Conservation (phyloP, 352 stramenopile genomes). For the Pythium pectinolyticum region DNA sequence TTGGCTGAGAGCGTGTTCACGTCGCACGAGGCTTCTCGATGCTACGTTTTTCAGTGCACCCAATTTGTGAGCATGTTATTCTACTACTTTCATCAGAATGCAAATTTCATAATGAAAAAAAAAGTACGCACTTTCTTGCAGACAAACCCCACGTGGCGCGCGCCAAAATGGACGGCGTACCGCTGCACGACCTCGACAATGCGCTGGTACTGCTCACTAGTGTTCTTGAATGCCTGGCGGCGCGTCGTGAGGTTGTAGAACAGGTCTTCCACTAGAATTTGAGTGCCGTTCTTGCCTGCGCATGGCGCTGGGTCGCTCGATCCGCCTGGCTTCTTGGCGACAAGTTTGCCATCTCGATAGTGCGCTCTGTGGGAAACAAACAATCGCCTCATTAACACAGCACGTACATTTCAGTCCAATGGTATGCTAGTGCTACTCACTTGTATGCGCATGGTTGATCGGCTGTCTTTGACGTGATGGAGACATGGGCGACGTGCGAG, state of each 20-base stretch:
- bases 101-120: too few relatives aligned
- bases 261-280: conserved; percentile 93
- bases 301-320: conserved; percentile 66
- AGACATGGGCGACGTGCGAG: conserved; percentile 93
- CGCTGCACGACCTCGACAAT: conserved; percentile 96
- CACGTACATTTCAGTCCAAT: neutral
- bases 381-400: neutral
- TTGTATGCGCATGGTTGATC: conserved; percentile 81
- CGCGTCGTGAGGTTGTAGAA: conserved; percentile 98
- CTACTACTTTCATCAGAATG: too few relatives aligned
- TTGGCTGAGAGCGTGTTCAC: conserved; percentile 72
- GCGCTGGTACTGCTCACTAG: conserved; percentile 92
- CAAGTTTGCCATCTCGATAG: conserved; percentile 90
- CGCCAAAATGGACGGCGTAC: conserved; percentile 94
- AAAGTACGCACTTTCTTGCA: conserved; percentile 87
- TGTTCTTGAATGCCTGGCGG: conserved; percentile 90
- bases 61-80: too few relatives aligned
- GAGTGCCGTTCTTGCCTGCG: conserved; percentile 78
- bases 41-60: too few relatives aligned
- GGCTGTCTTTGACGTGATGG: conserved; percentile 86
- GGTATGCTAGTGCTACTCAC: conserved; percentile 29
- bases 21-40: conserved; percentile 77
- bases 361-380: conserved; percentile 54
- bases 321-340: conserved; percentile 68
- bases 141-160: conserved; percentile 90